Conservation (phyloP, 2,329 filamentous ascomycete genomes). For the Botryotinia globosa region DNA sequence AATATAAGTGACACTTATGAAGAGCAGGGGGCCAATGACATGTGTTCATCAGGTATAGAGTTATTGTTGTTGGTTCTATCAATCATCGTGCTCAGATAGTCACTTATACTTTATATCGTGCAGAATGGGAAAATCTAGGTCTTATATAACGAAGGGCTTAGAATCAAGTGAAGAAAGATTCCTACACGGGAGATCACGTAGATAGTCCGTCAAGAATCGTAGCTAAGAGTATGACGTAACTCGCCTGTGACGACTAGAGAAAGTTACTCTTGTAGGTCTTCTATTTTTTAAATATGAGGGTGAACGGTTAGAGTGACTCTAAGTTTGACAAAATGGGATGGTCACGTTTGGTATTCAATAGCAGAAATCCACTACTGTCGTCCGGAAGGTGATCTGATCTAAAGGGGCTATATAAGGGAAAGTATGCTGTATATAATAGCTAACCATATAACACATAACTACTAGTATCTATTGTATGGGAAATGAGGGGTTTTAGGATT, state of each 20-base stretch:
- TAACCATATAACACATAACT: neutral
- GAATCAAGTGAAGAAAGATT: neutral
- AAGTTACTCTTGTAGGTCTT: neutral
- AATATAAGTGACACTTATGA: neutral
- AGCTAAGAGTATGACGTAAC: neutral
- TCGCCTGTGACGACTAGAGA: neutral
- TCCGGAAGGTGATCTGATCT: neutral
- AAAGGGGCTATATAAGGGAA: neutral
- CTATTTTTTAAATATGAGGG: no score
- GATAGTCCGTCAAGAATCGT: neutral
- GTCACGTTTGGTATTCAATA: neutral
- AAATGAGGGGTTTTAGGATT: no score
- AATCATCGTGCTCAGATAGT: neutral
- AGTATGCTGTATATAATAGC: neutral
- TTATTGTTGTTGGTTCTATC: neutral
- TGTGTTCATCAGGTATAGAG: neutral
- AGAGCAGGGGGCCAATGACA: neutral
- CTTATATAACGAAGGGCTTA: no score
- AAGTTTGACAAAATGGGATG: accelerated
- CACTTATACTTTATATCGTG: neutral
- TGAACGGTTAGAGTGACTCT: neutral
- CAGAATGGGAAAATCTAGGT: no score
- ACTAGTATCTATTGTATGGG: no score
- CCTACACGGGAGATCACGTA: neutral
- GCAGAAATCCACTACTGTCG: neutral